Base-by-base conservation (phyloP, 306 rosid species). In the Potentilla sterilis region DNA sequence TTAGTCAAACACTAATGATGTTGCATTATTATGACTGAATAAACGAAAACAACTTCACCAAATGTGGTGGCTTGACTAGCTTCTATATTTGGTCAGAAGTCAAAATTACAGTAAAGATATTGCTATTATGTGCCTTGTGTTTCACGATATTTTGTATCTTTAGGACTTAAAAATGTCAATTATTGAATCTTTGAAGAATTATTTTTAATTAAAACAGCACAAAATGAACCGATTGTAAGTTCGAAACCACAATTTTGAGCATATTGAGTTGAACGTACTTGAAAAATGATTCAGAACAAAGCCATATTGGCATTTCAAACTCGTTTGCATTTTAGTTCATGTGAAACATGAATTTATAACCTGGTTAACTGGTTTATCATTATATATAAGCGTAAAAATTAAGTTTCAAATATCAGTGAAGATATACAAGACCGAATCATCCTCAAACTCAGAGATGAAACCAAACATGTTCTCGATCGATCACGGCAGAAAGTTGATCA, bases 141-240 rank as follows among this genome's bases (percentile, higher is more conserved):
- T 77, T 73, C 77, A 69, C 77, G 48, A 62, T 61, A 46, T 70
- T 74, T 74, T 59, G 58, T 49, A 34, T 5, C 42, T 49, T 49
- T 70, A 18, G 74, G 42, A 34, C 41, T 5, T 28, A 14, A 62
- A 12, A 10, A 4, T 4, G 18, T 58, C 65, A 58, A 58, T 24
- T 22, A 24, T 24, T 24, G 38, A 4, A 58, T 24, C 2, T 12
- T 58, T 58, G 32, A 54, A 19, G 28, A 28, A 28, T 28, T 28
- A 28, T 28, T 28, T 28, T 28, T 28, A 28, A 28, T 28, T 28
- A 28, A 28, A 1, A 28, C 28, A 28, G 40, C 40, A 2, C 40
- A 37, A 1, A 2, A 37, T 5, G 7, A 59, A 59, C 18, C 6
- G 11, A 4, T 10, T 10, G 34, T 9, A 21, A 24, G 64, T n/a